Base-by-base conservation (phyloP, 1,139 yeast species). In the Scheffersomyces lignicola region DNA sequence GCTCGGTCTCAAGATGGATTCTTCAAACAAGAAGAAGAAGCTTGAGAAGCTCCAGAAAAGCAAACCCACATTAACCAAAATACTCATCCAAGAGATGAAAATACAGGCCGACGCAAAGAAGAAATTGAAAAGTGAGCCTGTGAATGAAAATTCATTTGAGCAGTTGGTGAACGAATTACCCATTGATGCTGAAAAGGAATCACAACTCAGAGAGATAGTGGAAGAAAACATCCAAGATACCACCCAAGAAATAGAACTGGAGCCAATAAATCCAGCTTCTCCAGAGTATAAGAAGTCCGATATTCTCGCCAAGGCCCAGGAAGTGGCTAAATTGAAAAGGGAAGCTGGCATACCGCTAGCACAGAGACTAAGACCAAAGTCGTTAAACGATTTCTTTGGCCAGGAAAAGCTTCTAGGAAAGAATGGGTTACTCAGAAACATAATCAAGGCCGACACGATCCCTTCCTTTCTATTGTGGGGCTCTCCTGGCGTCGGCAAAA, bases 391-490 rank as follows among this genome's bases (percentile, higher is more conserved):
- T 17, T 92, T 84, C 49, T 76, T 82, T 33, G 99, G 99, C 0
- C 97, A 92, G 56, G 77, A 78, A 35, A 90, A 87, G 55, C 60
- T 92, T 11, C 77, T 92, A 1, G 95, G 95, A 0, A 69, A 73
- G 6, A 65, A 74, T 13, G 97, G 97, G 0, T 61, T 88, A 0
- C 59, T 94, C 11, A 67, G 86, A 29, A 80, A 83, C 32, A 81
- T 87, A 37, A 76, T 92, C 2, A 70, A 72, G 24, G 58, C 74
- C 2, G 83, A 79, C 29, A 64, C 61, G 44, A 76, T 80, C 2
- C 97, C 97, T 0, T 89, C 97, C 0, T 76, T 92, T 66, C 79
- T 92, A 5, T 64, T 92, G 10, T 92, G 97, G 97, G 99, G 99
- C 0, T 86, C 86, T 1, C 95, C 97, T 1, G 97, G 97, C 0